Evolutionary conservation across 75 land plant genomes (phyloP), one percentile per base, ranked within the genome.

Genomic region (Selaginella tamariscina): DNA sequence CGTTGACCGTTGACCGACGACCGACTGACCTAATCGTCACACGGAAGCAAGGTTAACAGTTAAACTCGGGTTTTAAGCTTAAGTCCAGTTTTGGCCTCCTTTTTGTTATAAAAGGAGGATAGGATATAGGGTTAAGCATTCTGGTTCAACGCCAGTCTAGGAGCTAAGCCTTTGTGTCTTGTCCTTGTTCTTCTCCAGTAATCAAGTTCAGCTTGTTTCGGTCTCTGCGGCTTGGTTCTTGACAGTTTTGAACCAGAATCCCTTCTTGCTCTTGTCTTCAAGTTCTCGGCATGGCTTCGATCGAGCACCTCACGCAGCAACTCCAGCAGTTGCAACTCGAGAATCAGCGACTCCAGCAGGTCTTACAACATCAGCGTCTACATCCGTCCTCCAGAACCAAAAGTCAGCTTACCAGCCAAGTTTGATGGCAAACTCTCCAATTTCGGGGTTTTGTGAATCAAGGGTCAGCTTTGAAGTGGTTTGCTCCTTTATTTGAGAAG

Each of bases 401-500:
- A 59, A 26, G 26, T 59, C 62, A 65, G 68, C 55, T 32, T 67
- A 32, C 68, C 68, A 27, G 68, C 30, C n/a, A 67, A 67, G 55
- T 67, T 67, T 67, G 68, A 67, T 67, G 56, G 68, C n/a, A 67
- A 13, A 5, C 56, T 39, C 24, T 67, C 68, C 20, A 31, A 67
- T 8, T 26, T 67, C 33, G 24, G 68, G 30, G 68, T 39, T 21
- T 67, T 26, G 20, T 67, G 26, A 32, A 67, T 20, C 68, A 67
- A 39, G 60, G 65, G 22, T 24, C 54, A 24, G 76, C 76, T 2
- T 30, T 67, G 29, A 33, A 59, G 15, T 74, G 76, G 72, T 74
- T 74, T 29, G n/a, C 76, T 30, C 72, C 76, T 55, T 32, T 74
- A 27, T n/a, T 73, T 13, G 75, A 73, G 32, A 73, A 67, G 28